A percentile compares a stretch with the other conserved stretches of the same genome.
Conservation (phyloP, 1,284 basidiomycete species). For the Lentinus polychrous region DNA sequence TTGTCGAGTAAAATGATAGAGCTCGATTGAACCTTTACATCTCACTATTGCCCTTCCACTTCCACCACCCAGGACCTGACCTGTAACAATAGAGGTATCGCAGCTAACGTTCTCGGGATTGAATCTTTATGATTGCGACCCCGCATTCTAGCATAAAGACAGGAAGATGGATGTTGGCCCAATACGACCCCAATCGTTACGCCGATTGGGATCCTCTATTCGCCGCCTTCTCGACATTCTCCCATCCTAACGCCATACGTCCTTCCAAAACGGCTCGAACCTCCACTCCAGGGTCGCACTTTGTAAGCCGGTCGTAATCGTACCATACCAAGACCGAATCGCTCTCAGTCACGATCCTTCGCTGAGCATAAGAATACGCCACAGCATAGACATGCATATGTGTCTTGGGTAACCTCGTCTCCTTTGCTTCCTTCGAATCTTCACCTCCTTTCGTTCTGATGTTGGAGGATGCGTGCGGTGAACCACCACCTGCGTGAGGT, state of each 20-base stretch:
- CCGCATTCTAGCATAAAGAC: neutral
- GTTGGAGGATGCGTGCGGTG: constrained; percentile 3
- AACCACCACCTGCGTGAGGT: constrained; percentile 19
- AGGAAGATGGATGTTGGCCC: neutral
- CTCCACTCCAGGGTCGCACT: constrained; percentile 51
- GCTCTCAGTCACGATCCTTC: constrained; percentile 53
- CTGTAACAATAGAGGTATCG: too few species aligned
- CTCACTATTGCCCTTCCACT: too few species aligned
- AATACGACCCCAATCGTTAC: neutral
- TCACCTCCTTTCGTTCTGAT: neutral
- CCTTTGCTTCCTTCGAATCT: constrained; percentile 5
- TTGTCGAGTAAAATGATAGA: constrained; percentile 68
- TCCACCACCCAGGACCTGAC: too few species aligned
- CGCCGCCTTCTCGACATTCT: constrained; percentile 1
- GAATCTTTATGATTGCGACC: too few species aligned
- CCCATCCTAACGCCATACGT: constrained; percentile 19
- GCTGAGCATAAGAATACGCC: constrained; percentile 58
- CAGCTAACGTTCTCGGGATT: too few species aligned
- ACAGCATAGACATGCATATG: constrained; percentile 44
- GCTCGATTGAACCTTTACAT: too few species aligned
- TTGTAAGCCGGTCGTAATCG: constrained; percentile 58
- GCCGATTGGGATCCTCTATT: neutral
- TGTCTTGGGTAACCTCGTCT: constrained; percentile 25
- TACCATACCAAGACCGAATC: constrained; percentile 69
- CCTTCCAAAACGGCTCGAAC: constrained; percentile 23